A percentile compares a stretch with the other conserved stretches of the same genome.
Conservation (phyloP, 2,329 filamentous ascomycete genomes). For the Penicillium sclerotiorum region DNA sequence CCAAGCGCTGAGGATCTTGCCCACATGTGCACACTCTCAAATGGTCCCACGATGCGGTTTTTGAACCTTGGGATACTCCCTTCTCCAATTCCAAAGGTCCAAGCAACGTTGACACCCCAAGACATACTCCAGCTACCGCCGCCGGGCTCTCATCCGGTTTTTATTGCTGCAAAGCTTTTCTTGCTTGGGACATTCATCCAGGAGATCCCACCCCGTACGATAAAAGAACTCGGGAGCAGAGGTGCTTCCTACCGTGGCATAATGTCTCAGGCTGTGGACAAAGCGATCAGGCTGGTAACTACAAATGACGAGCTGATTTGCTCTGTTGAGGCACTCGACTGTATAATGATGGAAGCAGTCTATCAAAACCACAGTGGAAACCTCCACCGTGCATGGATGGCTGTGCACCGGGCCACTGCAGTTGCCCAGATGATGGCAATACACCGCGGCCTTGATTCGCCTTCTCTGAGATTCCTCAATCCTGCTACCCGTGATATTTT, state of each 20-base stretch:
- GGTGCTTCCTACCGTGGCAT: slow-evolving; percentile 28
- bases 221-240: slow-evolving; percentile 13
- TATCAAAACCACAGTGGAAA: slow-evolving; percentile 47
- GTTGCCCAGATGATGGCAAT: slow-evolving; percentile 49
- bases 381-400: slow-evolving; percentile 46
- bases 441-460: slow-evolving; percentile 35
- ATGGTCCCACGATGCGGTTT: slow-evolving; percentile 35
- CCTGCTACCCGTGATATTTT: slow-evolving; percentile 33
- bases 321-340: slow-evolving; percentile 47
- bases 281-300: slow-evolving; percentile 37
- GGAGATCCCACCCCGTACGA: slow-evolving; percentile 43
- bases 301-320: slow-evolving; percentile 43
- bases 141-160: slow-evolving; percentile 49
- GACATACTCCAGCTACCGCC: slow-evolving; percentile 43
- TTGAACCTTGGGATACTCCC: slow-evolving; percentile 40
- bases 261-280: slow-evolving; percentile 31
- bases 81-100: slow-evolving; percentile 8
- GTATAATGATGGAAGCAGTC: slow-evolving; percentile 46
- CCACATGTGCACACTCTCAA: slow-evolving; percentile 37
- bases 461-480: slow-evolving; percentile 37
- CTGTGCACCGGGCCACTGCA: slow-evolving; percentile 39
- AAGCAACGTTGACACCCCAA: slow-evolving; percentile 20
- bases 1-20: slow-evolving; percentile 43
- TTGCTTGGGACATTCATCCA: slow-evolving; percentile 53
- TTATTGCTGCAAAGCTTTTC: slow-evolving; percentile 54